Conservation (phyloP, 2,329 filamentous ascomycete species). For the Westerdykella sp. region DNA sequence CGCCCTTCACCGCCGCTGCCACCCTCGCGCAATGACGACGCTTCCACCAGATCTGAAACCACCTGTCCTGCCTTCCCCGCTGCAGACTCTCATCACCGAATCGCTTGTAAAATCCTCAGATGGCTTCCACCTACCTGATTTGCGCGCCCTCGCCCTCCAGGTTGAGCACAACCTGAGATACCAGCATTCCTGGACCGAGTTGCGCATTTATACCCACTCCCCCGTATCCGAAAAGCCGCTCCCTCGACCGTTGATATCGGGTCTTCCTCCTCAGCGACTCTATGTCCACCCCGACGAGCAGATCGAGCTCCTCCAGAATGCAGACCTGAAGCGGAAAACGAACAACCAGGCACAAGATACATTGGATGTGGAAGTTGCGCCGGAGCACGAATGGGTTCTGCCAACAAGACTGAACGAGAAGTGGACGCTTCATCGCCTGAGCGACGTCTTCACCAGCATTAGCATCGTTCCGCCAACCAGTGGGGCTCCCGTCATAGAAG, state of each 20-base stretch:
- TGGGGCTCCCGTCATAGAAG: conserved; percentile 11
- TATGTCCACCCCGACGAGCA: conserved; percentile 82
- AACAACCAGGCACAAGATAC: conserved; percentile 31
- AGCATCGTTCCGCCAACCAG: conserved; percentile 38
- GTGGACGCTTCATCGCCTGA: conserved; percentile 62
- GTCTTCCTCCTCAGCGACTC: conserved; percentile 64
- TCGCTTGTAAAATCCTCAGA: conserved; percentile 4
- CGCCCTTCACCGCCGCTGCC: conserved; percentile 3
- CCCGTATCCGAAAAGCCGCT: conserved; percentile 38
- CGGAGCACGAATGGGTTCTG: conserved; percentile 64
- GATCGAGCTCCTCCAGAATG: conserved; percentile 61
- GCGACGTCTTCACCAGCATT: conserved; percentile 60
- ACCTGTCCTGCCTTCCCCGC: conserved; percentile 24
- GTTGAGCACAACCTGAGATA: conserved; percentile 66
- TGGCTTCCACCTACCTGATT: conserved; percentile 20
- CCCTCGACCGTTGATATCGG: conserved; percentile 61
- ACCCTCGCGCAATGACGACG: conserved; percentile 17
- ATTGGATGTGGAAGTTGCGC: conserved; percentile 39
- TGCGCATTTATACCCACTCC: conserved; percentile 50
- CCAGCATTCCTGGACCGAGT: conserved; percentile 67
- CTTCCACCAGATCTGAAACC: conserved; percentile 18
- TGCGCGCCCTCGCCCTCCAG: conserved; percentile 50
- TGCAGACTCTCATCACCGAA: conserved; percentile 26
- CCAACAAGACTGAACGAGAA: conserved; percentile 67
- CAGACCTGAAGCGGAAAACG: conserved; percentile 42